phyloP scores from a whole-genome alignment of 305 asterid genomes.

The Fraxinus xanthoxyloides region DNA sequence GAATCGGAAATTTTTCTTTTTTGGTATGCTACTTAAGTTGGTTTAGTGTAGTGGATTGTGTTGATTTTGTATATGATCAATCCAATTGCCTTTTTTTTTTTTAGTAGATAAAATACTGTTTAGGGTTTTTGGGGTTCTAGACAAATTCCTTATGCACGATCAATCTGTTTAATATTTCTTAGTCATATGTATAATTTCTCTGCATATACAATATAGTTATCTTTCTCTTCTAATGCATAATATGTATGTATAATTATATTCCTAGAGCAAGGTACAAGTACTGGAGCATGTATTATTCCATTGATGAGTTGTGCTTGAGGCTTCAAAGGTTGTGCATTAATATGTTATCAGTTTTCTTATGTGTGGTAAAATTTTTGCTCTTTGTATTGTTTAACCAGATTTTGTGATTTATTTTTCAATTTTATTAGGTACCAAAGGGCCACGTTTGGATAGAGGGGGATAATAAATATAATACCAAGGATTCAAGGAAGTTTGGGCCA shows the following conservation, averaged over 20 bases:
- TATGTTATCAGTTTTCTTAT: not conserved
- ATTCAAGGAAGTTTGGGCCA: slow-evolving; percentile 76
- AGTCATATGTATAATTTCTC: not conserved
- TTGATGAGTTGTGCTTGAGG: not conserved
- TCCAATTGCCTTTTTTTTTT: not conserved
- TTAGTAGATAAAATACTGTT: not conserved
- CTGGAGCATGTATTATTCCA: not conserved
- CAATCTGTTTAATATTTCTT: not conserved
- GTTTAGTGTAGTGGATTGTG: not conserved
- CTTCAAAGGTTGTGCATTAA: not conserved
- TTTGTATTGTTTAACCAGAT: not conserved
- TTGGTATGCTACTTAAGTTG: not conserved
- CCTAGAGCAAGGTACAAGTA: not conserved
- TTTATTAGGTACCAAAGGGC: slow-evolving; percentile 69
- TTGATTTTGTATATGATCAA: slow-evolving; percentile 5
- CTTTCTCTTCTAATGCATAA: not conserved
- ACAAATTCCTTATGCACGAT: not conserved
- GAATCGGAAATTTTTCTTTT: not conserved
- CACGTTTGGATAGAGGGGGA: slow-evolving; percentile 91
- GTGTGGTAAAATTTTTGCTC: not conserved
- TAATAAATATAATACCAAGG: slow-evolving; percentile 42
- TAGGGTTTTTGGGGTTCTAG: not conserved
- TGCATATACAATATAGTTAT: not conserved
- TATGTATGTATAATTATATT: not conserved
- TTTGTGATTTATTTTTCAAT: not conserved